Conservation (phyloP, 2,329 filamentous ascomycete species). For the Fusarium sp. region DNA sequence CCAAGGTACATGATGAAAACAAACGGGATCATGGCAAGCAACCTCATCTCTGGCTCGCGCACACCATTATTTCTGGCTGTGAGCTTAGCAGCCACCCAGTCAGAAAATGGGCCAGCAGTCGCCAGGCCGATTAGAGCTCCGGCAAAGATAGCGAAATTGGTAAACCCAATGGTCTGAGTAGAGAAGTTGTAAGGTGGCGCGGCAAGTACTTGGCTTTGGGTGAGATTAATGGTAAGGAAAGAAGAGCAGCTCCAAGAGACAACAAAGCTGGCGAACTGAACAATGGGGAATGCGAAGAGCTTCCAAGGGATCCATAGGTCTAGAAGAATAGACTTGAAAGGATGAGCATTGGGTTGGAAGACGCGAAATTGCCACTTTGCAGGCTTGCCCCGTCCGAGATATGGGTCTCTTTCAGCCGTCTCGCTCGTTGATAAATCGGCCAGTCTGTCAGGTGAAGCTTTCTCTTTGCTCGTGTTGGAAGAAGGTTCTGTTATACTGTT, state of each 20-base stretch:
- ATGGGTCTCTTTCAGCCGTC: background rate
- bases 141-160: conserved; percentile 1
- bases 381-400: background rate
- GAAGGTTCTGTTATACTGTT: background rate
- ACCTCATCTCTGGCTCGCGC: background rate
- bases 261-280: background rate
- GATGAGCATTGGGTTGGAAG: background rate
- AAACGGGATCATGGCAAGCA: background rate
- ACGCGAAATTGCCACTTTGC: conserved; percentile 4
- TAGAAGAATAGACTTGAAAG: background rate
- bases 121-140: background rate
- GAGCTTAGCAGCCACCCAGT: background rate
- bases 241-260: conserved; percentile 7
- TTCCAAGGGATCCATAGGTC: conserved; percentile 1
- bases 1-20: conserved; percentile 2
- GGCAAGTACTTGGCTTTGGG: background rate
- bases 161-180: background rate
- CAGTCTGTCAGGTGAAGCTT: background rate
- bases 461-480: background rate
- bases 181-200: conserved; percentile 9
- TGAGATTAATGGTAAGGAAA: background rate
- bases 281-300: background rate
- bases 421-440: background rate
- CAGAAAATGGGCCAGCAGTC: background rate
- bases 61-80: background rate